Conservation (phyloP, 768 basidiomycete species). For the Cystobasidiopsis lactophilus region DNA sequence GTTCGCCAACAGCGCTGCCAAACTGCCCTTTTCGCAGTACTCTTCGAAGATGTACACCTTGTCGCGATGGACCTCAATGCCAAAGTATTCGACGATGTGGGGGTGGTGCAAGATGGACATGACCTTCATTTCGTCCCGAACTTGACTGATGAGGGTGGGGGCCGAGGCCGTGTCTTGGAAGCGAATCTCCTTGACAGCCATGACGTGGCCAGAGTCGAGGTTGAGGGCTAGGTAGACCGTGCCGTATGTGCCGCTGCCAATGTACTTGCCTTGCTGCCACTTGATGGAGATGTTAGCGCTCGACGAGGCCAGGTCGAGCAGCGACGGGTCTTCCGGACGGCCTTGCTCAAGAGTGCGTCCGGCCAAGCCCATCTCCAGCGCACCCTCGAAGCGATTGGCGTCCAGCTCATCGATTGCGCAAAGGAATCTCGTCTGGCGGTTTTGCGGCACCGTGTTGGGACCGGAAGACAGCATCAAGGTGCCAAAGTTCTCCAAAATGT, state of each 20-base stretch:
- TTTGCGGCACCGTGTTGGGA: constrained; percentile 8
- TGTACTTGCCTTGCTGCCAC: constrained; percentile 97
- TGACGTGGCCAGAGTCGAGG: constrained; percentile 77
- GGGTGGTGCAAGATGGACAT: constrained; percentile 97
- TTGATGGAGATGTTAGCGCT: constrained; percentile 82
- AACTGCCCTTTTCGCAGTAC: constrained; percentile 85
- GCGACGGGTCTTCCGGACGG: constrained; percentile 74
- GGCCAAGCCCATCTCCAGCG: constrained; percentile 48
- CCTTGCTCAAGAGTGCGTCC: constrained; percentile 88
- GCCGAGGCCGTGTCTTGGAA: constrained; percentile 79
- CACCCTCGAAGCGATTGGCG: constrained; percentile 36
- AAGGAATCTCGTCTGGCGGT: constrained; percentile 29
- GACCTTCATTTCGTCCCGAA: constrained; percentile 83
- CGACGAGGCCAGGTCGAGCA: constrained; percentile 87
- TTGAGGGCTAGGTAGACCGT: constrained; percentile 99
- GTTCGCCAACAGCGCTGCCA: constrained; percentile 68
- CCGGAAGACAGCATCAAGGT: neutral
- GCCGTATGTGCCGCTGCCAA: constrained; percentile 95
- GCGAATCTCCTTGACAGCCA: constrained; percentile 98
- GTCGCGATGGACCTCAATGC: constrained; percentile 94
- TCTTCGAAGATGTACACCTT: constrained; percentile 99
- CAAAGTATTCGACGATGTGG: constrained; percentile 95
- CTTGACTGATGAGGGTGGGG: constrained; percentile 71
- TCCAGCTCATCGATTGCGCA: constrained; percentile 45
- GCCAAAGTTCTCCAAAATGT: constrained; percentile 17